A percentile compares a stretch with the other conserved stretches of the same genome.
Conservation (phyloP, 805 yeast genomes). For the Monosporozyma aerobia region DNA sequence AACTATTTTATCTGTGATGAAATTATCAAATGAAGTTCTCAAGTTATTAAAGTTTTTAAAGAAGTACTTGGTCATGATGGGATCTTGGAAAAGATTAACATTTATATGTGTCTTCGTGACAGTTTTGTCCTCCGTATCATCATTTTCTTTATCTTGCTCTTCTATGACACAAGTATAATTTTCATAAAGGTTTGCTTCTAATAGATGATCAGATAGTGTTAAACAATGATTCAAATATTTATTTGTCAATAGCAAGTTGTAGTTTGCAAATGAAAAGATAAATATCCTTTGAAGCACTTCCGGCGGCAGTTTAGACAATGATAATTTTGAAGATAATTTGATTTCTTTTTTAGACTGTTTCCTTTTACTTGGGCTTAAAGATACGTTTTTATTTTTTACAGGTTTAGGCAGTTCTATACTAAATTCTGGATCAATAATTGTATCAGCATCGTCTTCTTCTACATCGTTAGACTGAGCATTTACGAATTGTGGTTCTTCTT, state of each 20-base stretch:
- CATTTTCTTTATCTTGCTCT: background rate
- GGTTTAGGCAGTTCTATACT: background rate
- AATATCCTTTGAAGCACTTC: constrained; percentile 13
- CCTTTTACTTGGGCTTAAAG: background rate
- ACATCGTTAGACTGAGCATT: background rate
- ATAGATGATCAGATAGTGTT: background rate
- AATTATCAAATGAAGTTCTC: background rate
- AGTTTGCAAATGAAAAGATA: constrained; percentile 2
- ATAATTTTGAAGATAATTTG: background rate
- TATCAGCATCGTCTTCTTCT: background rate
- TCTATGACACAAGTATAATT: constrained; percentile 4
- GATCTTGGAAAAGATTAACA: constrained; percentile 5
- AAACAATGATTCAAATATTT: constrained; percentile 12
- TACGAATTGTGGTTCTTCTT: background rate
- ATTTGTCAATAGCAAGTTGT: constrained; percentile 7
- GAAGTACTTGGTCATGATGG: constrained; percentile 4
- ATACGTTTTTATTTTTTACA: background rate
- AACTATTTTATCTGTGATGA: background rate
- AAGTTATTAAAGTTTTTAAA: constrained; percentile 3
- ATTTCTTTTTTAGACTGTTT: background rate
- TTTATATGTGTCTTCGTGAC: background rate
- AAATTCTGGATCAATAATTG: background rate
- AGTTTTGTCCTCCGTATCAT: background rate
- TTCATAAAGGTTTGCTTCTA: background rate
- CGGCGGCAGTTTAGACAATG: constrained; percentile 7